Percentiles rank a stretch among this genome's conserved stretches.
phyloP scores from a whole-genome alignment of 2,329 filamentous ascomycete species.

The Thermothelomyces thermophilus region DNA sequence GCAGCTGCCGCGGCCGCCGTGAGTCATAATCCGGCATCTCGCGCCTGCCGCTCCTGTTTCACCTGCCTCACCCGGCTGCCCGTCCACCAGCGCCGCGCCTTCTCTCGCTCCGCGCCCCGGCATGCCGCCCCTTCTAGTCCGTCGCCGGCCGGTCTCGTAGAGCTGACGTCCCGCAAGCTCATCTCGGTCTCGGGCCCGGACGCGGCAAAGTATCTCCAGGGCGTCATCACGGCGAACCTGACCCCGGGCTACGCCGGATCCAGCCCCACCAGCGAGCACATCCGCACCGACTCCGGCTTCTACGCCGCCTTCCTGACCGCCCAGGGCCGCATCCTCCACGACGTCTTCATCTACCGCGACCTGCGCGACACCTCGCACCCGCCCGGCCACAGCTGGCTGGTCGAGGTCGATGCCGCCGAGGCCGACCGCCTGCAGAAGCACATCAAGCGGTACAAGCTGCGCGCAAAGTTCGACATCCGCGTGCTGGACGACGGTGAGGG shows the following conservation, averaged over 20 bases:
- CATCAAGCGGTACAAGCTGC: constrained; percentile 77
- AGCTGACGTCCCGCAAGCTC: constrained; percentile 67
- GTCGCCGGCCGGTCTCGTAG: constrained; percentile 46
- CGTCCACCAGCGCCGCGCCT: constrained; percentile 12
- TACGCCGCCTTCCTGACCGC: constrained; percentile 86
- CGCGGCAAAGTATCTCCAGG: constrained; percentile 78
- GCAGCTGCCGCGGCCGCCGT: too few species aligned
- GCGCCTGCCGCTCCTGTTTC: constrained; percentile 2
- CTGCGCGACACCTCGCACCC: constrained; percentile 15
- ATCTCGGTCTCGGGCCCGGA: constrained; percentile 75
- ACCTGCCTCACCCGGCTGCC: neutral
- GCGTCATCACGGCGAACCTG: constrained; percentile 72
- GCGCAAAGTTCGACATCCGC: constrained; percentile 68
- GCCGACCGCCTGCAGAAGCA: constrained; percentile 59
- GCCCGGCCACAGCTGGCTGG: constrained; percentile 52
- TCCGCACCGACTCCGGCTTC: constrained; percentile 43
- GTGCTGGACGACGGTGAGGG: constrained; percentile 59
- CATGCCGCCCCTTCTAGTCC: constrained; percentile 21
- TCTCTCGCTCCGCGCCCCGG: constrained; percentile 19
- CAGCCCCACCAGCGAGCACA: constrained; percentile 16
- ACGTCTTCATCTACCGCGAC: constrained; percentile 80
- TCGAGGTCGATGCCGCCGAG: constrained; percentile 74
- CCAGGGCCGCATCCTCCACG: constrained; percentile 74
- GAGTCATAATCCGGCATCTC: neutral
- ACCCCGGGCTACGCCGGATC: constrained; percentile 24